Evolutionary conservation across 2,329 filamentous ascomycete species (phyloP), one percentile per base, ranked within the genome.

Genomic region (Fusarium duplospermum): DNA sequence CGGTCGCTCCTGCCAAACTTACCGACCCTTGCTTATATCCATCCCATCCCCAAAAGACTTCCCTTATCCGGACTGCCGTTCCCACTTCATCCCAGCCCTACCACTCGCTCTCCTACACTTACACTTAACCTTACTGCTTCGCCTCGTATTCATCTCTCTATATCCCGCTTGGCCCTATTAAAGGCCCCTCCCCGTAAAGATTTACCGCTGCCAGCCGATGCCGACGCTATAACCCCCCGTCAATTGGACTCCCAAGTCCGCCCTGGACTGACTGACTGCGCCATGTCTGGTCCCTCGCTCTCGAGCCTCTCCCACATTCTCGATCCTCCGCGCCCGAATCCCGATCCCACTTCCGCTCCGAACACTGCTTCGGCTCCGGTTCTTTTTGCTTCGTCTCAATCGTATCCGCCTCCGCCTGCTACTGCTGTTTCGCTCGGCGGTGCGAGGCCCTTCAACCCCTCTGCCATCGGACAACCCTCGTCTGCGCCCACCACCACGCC

Each of bases 221-320:
- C 54, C 62, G 38, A 54, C 29, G 29, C 60, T 50, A 60, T 47
- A 60, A 22, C 16, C 24, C 33, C 52, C 63, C 61, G 22, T 35
- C 59, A 38, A n/a, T 54, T 33, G 59, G 42, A 57, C 35, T 38
- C 29, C 31, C 29, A 63, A 50, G 52, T 68, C 58, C 27, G 36
- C 36, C 50, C 33, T n/a, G 54, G 24, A 27, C 50, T 65, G 38
- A 58, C 31, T 63, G 76, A 63, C 59, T 69, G 67, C 66, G 66
- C 69, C 66, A 83, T 83, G 81, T 75, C 79, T 33, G 78, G 78
- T 36, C 79, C 79, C 50, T 80, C 77, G 38, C 76, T 81, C 58
- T 80, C 80, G 22, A 72, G 60, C 63, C 63, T 70, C 16, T 73
- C 76, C 36, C 80, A 81, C 45, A 79, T 81, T 59, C 77, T 82